Base-by-base conservation (phyloP, 2,329 filamentous ascomycete species). In the Nemania sp. region DNA sequence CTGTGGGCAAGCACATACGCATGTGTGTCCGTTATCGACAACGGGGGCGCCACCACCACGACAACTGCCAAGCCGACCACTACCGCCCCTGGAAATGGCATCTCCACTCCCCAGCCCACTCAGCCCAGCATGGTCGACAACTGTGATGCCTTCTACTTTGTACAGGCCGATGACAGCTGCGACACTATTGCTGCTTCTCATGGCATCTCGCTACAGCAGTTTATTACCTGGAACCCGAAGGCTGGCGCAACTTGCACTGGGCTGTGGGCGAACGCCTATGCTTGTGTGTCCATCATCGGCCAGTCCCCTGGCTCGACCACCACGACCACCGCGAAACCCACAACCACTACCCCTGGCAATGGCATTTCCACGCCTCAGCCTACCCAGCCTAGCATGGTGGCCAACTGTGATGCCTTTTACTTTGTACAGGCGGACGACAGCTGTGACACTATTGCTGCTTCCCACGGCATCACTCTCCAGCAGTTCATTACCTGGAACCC, bases 401-500 rank as follows among this genome's bases (percentile, higher is more conserved):
- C 45, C 11, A 52, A 58, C 40, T 58, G 46, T 18, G 60, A 65
- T 46, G 46, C 52, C 34, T 65, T 57, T 47, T 48, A 57, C 47
- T 48, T 61, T 1, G 62, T 65, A 29, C 25, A 49, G 12, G 42
- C 37, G 9, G 63, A 60, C 10, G 59, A 61, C n/a, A 51, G 42
- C 29, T 67, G 65, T 45, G 58, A 39, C 17, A 48, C 32, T 18
- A 59, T 67, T 20, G 63, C 60, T 17, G 21, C 52, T 43, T 54
- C 54, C 17, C 39, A 57, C 34, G 66, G 60, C n/a, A 65, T 68
- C 48, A 49, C 64, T 11, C 42, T 55, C 1, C 49, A 43, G 9
- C 47, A 67, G 48, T 67, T 68, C 51, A 52, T 57, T 21, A 55
- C 43, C n/a, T 66, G 62, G 64, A 65, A 69, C 45, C 65, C 65